A percentile compares a stretch with the other conserved stretches of the same genome.
Evolutionary conservation across 257 asterid species (phyloP).

Genomic region (Solanum medicagineum): DNA sequence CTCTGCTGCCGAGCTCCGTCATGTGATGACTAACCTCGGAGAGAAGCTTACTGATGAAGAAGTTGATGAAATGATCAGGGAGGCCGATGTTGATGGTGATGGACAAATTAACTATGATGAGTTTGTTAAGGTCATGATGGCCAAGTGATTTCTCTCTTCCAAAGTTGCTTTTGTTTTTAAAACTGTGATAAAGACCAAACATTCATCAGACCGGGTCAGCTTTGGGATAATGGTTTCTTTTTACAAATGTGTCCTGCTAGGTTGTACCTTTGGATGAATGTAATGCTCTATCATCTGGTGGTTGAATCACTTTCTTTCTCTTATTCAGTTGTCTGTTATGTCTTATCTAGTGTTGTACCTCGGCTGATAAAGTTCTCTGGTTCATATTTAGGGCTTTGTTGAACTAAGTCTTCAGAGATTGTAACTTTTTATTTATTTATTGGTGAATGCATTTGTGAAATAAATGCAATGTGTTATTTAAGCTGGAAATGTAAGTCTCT

Average conservation of each 20-base stretch:
- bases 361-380: background rate
- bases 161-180: background rate
- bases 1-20: conserved; percentile 59
- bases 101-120: conserved; percentile 54
- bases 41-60: conserved; percentile 59
- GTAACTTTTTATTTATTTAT: background rate
- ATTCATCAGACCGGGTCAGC: background rate
- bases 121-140: conserved; percentile 60
- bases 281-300: conserved; percentile 20
- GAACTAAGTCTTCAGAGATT: background rate
- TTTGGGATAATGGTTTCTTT: conserved; percentile 9
- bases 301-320: conserved; percentile 13
- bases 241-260: conserved; percentile 9
- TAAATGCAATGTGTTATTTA: background rate
- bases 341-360: background rate
- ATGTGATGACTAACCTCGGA: conserved; percentile 53
- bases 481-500: background rate
- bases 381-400: background rate
- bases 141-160: conserved; percentile 26
- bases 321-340: background rate
- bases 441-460: background rate
- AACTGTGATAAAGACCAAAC: conserved; percentile 1
- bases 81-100: conserved; percentile 55
- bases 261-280: conserved; percentile 11
- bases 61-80: conserved; percentile 57